Conservation (phyloP, 306 rosid genomes). For the Vigna unguiculata region DNA sequence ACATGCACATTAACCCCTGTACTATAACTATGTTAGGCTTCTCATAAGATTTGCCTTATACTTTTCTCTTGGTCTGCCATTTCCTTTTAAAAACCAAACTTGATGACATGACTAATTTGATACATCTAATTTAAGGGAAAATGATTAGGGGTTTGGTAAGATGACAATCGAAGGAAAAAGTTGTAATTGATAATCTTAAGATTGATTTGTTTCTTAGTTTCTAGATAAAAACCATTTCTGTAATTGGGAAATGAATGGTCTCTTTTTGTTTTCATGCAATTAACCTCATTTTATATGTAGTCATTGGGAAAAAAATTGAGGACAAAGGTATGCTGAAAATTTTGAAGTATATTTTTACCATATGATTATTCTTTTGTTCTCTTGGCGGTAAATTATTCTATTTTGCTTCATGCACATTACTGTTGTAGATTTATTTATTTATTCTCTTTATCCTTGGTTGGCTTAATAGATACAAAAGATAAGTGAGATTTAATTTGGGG, state of each 20-base stretch:
- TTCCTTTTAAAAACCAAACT: too few species aligned
- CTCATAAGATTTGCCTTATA: too few species aligned
- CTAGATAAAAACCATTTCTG: constrained; percentile 22
- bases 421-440: background rate
- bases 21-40: too few species aligned
- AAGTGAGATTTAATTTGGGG: too few species aligned
- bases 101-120: too few species aligned
- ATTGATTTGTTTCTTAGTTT: constrained; percentile 1
- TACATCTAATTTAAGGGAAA: too few species aligned
- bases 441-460: constrained; percentile 27
- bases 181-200: too few species aligned
- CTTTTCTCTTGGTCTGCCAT: too few species aligned
- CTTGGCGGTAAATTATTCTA: background rate
- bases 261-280: constrained; percentile 25
- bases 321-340: constrained; percentile 65
- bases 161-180: too few species aligned
- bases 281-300: constrained; percentile 45
- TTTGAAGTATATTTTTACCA: constrained; percentile 21
- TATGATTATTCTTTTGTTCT: background rate
- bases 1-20: too few species aligned
- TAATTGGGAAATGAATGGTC: constrained; percentile 31
- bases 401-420: constrained; percentile 28
- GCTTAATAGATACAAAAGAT: too few species aligned
- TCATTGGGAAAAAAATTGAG: constrained; percentile 74
- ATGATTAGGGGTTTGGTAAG: too few species aligned